These are phyloP conservation scores for Pseudogymnoascus sp. DNA, from an alignment of 2,329 filamentous ascomycete species.

Conservation along the genomic window DNA sequence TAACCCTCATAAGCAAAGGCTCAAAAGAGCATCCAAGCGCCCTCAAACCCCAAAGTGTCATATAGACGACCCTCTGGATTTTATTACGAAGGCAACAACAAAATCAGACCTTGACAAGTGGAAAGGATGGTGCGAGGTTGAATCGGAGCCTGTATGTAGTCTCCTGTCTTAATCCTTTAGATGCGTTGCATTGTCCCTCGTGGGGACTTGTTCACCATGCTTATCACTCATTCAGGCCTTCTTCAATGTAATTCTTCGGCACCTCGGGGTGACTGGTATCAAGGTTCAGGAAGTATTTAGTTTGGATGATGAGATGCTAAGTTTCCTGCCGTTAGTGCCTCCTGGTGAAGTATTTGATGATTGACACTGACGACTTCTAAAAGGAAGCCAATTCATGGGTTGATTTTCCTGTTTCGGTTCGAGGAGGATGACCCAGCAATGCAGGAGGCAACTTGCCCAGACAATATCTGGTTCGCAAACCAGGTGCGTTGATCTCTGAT, in stretches of 20 bases:
- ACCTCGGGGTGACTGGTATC: slow-evolving; percentile 68
- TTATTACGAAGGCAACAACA: slow-evolving; percentile 39
- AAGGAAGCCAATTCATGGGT: slow-evolving; percentile 68
- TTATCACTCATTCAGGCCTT: slow-evolving; percentile 50
- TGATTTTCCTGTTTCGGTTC: slow-evolving; percentile 85
- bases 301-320: slow-evolving; percentile 60
- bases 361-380: slow-evolving; percentile 19
- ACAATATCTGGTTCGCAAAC: slow-evolving; percentile 86
- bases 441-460: slow-evolving; percentile 49
- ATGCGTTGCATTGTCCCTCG: background rate
- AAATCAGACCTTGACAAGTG: slow-evolving; percentile 52
- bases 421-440: slow-evolving; percentile 46
- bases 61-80: slow-evolving; percentile 16
- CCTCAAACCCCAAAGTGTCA: background rate
- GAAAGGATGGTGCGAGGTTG: slow-evolving; percentile 75
- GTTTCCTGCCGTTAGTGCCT: slow-evolving; percentile 53
- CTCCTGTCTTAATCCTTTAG: background rate
- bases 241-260: slow-evolving; percentile 77
- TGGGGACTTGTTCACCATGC: background rate
- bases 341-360: background rate
- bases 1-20: background rate
- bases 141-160: slow-evolving; percentile 72
- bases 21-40: background rate
- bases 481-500: slow-evolving; percentile 48
- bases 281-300: slow-evolving; percentile 71